A percentile compares a stretch with the other conserved stretches of the same genome.
These are phyloP conservation scores for Alternaria longipes DNA, from an alignment of 2,329 filamentous ascomycete species.

Conservation along the genomic window DNA sequence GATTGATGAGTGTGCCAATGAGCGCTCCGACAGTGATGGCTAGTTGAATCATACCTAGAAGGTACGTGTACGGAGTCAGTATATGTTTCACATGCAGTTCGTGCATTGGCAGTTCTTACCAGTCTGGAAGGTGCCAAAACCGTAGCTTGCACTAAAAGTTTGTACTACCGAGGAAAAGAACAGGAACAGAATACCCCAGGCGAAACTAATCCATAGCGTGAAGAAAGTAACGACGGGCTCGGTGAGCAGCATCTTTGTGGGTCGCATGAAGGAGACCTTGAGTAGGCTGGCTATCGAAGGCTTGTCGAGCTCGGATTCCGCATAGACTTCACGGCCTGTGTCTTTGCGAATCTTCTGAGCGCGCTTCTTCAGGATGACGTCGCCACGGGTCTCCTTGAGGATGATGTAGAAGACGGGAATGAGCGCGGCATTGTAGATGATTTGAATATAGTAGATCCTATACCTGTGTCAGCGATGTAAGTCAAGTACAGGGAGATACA, in stretches of 20 bases:
- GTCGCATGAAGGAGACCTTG: slow-evolving; percentile 54
- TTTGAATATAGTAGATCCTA: slow-evolving; percentile 58
- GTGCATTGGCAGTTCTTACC: slow-evolving; percentile 22
- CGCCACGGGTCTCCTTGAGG: slow-evolving; percentile 54
- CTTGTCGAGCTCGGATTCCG: slow-evolving; percentile 39
- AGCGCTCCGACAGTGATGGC: slow-evolving; percentile 55
- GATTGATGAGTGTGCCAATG: slow-evolving; percentile 54
- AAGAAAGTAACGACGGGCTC: slow-evolving; percentile 56
- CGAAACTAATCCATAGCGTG: slow-evolving; percentile 57
- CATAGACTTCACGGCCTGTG: slow-evolving; percentile 45
- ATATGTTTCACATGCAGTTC: too few relatives aligned
- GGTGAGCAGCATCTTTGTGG: slow-evolving; percentile 53
- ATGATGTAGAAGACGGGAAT: slow-evolving; percentile 56
- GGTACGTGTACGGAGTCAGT: too few relatives aligned
- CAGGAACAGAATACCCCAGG: slow-evolving; percentile 56
- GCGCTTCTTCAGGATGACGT: slow-evolving; percentile 54
- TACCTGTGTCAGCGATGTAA: not conserved
- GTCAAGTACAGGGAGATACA: slow-evolving; percentile 1
- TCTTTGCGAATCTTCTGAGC: slow-evolving; percentile 52
- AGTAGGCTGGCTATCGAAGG: slow-evolving; percentile 32
- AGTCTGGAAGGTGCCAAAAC: slow-evolving; percentile 45
- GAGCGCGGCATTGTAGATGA: slow-evolving; percentile 55
- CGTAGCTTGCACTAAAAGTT: slow-evolving; percentile 52
- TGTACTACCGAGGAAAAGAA: slow-evolving; percentile 55
- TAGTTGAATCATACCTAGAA: slow-evolving; percentile 46